Conservation (phyloP, 1,284 basidiomycete species). For the Veloboletus limbatus region DNA sequence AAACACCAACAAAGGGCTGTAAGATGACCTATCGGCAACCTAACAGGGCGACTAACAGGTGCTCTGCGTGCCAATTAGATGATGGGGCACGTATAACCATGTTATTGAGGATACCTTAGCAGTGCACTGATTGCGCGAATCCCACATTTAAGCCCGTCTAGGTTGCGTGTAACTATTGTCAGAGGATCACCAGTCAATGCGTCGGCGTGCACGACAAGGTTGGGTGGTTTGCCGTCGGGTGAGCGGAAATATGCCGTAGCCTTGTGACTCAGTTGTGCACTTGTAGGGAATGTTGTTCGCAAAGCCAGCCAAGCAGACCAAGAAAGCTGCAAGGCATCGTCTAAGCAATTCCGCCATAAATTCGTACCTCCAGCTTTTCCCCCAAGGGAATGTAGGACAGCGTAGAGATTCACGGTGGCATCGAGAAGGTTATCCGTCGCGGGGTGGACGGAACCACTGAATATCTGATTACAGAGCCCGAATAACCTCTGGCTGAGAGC, state of each 20-base stretch:
- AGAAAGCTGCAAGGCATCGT: slow-evolving; percentile 61
- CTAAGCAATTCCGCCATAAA: slow-evolving; percentile 70
- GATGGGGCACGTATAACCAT: not conserved
- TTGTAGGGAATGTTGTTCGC: slow-evolving; percentile 52
- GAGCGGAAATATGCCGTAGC: slow-evolving; percentile 4
- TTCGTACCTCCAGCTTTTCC: slow-evolving; percentile 72
- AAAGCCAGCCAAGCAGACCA: slow-evolving; percentile 58
- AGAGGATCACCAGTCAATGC: slow-evolving; percentile 36
- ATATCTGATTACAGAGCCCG: slow-evolving; percentile 48
- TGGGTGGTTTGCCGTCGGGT: slow-evolving; percentile 12
- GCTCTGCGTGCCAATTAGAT: slow-evolving; percentile 40
- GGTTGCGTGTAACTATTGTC: slow-evolving; percentile 47
- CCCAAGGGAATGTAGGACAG: slow-evolving; percentile 62
- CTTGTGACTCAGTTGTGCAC: slow-evolving; percentile 17
- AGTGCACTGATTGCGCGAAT: slow-evolving; percentile 52
- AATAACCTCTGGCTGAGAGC: slow-evolving; percentile 50
- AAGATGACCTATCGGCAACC: slow-evolving; percentile 66
- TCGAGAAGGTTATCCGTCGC: slow-evolving; percentile 44
- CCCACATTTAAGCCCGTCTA: slow-evolving; percentile 58
- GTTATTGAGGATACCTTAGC: slow-evolving; percentile 40
- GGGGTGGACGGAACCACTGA: slow-evolving; percentile 52
- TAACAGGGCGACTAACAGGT: slow-evolving; percentile 62
- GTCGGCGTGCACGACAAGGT: slow-evolving; percentile 11
- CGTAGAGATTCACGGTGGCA: slow-evolving; percentile 55
- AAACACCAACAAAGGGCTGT: slow-evolving; percentile 51